A percentile compares a stretch with the other conserved stretches of the same genome.
phyloP scores from a whole-genome alignment of 2,329 filamentous ascomycete species.

The Pseudocercospora vitis region DNA sequence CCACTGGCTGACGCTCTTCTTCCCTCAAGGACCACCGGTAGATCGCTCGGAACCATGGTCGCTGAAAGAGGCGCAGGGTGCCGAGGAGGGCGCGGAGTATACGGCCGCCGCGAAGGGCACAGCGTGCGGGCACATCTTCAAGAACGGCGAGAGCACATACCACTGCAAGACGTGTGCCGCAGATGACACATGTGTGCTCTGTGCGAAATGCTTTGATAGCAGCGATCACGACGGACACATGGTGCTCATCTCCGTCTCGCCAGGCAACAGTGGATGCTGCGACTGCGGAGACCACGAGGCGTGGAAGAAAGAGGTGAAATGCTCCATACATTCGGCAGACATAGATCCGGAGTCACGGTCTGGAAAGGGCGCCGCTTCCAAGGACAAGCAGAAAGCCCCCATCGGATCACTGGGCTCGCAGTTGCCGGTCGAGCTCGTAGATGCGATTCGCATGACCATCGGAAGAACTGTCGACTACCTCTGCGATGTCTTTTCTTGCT shows the following conservation, averaged over 20 bases:
- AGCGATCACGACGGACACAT: conserved; percentile 93
- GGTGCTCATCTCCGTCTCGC: conserved; percentile 82
- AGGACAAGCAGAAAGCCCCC: conserved; percentile 49
- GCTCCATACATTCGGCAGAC: conserved; percentile 78
- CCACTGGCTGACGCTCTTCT: conserved; percentile 76
- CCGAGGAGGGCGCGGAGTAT: conserved; percentile 92
- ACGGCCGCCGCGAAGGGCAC: conserved; percentile 88
- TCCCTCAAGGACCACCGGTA: conserved; percentile 63
- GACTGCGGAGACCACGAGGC: conserved; percentile 96
- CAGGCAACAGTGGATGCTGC: conserved; percentile 92
- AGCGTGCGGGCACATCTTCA: conserved; percentile 96
- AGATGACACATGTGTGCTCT: conserved; percentile 94
- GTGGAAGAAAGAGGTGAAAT: conserved; percentile 83
- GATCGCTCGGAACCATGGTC: conserved; percentile 57
- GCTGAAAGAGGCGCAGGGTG: conserved; percentile 82
- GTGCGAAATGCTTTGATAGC: conserved; percentile 89
- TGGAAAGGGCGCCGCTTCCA: conserved; percentile 46
- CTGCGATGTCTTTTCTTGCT: conserved; percentile 96
- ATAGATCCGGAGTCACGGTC: conserved; percentile 14
- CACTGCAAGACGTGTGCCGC: conserved; percentile 89
- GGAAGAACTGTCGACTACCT: conserved; percentile 86
- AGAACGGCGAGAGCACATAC: conserved; percentile 89
- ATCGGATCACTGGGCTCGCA: conserved; percentile 26
- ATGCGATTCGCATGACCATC: conserved; percentile 81
- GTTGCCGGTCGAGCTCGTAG: conserved; percentile 72